Evolutionary conservation across 495 filamentous ascomycete species (phyloP).

Genomic region (Xylaria flabelliformis): DNA sequence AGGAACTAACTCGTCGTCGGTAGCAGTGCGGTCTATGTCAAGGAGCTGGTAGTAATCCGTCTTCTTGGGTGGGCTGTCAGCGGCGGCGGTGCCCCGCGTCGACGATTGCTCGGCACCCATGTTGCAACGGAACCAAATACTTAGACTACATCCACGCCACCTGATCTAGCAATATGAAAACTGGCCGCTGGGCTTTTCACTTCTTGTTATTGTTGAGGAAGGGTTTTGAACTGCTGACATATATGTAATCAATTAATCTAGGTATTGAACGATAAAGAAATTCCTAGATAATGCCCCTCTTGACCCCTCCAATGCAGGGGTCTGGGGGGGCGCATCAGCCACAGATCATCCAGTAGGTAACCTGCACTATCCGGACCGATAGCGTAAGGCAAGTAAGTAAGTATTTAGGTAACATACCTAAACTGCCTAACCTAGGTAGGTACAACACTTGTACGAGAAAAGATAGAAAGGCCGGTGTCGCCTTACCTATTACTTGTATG

Average conservation of each 20-base stretch:
- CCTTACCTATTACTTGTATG: too few species aligned
- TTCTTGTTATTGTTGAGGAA: not conserved
- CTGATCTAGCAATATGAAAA: not conserved
- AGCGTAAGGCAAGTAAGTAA: not conserved
- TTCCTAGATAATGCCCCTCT: conserved; percentile 12
- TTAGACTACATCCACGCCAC: not conserved
- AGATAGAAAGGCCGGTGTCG: too few species aligned
- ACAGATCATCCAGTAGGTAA: not conserved
- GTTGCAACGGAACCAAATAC: not conserved
- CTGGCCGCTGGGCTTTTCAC: not conserved
- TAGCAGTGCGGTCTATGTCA: conserved; percentile 70
- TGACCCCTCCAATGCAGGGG: conserved; percentile 16
- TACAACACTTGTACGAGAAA: too few species aligned
- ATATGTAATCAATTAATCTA: not conserved
- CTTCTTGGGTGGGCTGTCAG: conserved; percentile 52
- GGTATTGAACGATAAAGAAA: not conserved
- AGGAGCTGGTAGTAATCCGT: conserved; percentile 94
- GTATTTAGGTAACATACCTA: too few species aligned
- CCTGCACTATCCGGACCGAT: not conserved
- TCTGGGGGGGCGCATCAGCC: not conserved
- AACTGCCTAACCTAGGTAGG: too few species aligned
- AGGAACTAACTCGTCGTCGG: conserved; percentile 78
- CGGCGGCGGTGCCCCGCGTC: conserved; percentile 42
- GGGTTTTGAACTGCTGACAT: not conserved
- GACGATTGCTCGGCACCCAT: conserved; percentile 89